Evolutionary conservation across 2,329 filamentous ascomycete genomes (phyloP).

Genomic region (Proliferodiscus dingleyae): DNA sequence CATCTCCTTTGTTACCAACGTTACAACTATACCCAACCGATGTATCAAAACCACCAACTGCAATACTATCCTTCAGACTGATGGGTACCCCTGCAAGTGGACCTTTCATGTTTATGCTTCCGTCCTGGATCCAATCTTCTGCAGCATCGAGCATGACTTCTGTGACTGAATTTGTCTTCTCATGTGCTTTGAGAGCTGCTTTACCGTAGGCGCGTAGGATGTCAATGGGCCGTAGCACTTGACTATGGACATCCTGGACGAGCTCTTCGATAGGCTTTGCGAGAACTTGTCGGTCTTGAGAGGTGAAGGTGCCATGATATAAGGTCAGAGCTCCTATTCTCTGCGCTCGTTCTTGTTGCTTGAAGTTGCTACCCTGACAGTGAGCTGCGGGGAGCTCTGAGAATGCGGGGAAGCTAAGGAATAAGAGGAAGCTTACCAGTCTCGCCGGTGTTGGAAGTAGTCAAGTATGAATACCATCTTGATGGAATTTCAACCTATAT

Average conservation of each 20-base stretch:
- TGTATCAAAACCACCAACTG: constrained; percentile 78
- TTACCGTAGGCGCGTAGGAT: constrained; percentile 85
- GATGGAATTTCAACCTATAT: neutral
- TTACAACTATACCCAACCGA: constrained; percentile 76
- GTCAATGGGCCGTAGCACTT: constrained; percentile 59
- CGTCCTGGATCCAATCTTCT: constrained; percentile 62
- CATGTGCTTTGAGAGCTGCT: constrained; percentile 75
- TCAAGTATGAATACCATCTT: constrained; percentile 31
- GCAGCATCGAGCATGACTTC: constrained; percentile 78
- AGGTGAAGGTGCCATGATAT: constrained; percentile 63
- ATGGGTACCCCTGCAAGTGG: constrained; percentile 84
- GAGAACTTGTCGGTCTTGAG: constrained; percentile 62
- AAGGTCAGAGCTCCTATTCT: constrained; percentile 62
- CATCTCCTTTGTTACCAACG: constrained; percentile 68
- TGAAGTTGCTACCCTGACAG: constrained; percentile 67
- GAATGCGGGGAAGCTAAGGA: constrained; percentile 1
- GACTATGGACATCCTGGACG: constrained; percentile 72
- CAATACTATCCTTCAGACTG: constrained; percentile 75
- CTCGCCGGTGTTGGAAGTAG: constrained; percentile 31
- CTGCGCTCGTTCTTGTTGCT: constrained; percentile 68
- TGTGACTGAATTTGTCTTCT: constrained; percentile 84
- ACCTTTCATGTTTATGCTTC: constrained; percentile 65
- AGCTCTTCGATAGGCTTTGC: constrained; percentile 71
- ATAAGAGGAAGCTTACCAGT: constrained; percentile 30
- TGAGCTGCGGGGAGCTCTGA: neutral